phyloP scores from a whole-genome alignment of 352 stramenopile species.

The Achlya hypogyna region DNA sequence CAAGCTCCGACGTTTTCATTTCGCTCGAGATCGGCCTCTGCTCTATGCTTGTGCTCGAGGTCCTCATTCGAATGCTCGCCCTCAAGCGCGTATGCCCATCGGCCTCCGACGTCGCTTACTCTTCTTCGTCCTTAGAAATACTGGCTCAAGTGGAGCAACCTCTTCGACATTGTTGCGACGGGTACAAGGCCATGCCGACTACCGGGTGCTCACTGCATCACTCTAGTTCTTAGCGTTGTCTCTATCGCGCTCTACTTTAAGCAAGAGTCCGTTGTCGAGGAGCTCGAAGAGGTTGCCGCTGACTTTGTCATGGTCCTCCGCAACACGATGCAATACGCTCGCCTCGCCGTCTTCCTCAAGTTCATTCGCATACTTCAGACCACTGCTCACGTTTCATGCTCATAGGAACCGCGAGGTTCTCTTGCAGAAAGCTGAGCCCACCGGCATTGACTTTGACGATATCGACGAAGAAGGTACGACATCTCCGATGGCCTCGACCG shows the following conservation, averaged over 20 bases:
- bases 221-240: slow-evolving; percentile 65
- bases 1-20: slow-evolving; percentile 68
- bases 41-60: slow-evolving; percentile 62
- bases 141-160: slow-evolving; percentile 79
- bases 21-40: slow-evolving; percentile 71
- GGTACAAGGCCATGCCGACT: slow-evolving; percentile 23
- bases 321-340: slow-evolving; percentile 72
- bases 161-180: slow-evolving; percentile 72
- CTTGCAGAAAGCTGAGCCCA: slow-evolving; percentile 30
- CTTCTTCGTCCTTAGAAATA: slow-evolving; percentile 35
- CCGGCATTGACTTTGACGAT: slow-evolving; percentile 56
- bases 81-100: slow-evolving; percentile 43
- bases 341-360: slow-evolving; percentile 80
- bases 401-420: slow-evolving; percentile 48
- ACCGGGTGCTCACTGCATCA: neutral
- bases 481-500: slow-evolving; percentile 30
- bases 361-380: neutral
- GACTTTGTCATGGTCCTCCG: slow-evolving; percentile 67
- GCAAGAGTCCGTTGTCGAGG: slow-evolving; percentile 63
- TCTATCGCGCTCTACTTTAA: slow-evolving; percentile 80
- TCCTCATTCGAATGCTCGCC: slow-evolving; percentile 72
- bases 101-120: neutral
- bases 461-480: slow-evolving; percentile 22
- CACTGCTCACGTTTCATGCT: neutral
- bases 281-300: slow-evolving; percentile 74